Evolutionary conservation across 2,329 filamentous ascomycete genomes (phyloP), one percentile per base, ranked within the genome.

Genomic region (Ceratocystis variospora): DNA sequence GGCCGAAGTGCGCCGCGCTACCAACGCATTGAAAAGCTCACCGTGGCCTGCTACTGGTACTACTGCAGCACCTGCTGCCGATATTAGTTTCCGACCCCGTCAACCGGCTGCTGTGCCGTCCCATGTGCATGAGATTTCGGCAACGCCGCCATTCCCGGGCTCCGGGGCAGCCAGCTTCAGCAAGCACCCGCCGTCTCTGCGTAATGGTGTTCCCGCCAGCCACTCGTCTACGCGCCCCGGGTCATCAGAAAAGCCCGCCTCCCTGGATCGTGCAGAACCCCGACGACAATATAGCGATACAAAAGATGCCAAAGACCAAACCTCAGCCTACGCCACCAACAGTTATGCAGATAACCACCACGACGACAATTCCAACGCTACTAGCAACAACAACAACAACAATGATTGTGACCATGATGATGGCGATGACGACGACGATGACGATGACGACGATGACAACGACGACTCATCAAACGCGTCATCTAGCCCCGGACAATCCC

Each of bases 1-100:
- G 70, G 91, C 89, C 22, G 91, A 96, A 76, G 90, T 97, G 79
- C 85, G 89, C 69, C 94, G 87, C 73, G 84, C 87, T 55, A 84
- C 82, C 2, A 81, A 81, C 5, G 79, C 80, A 2, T 80, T 79
- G 25, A 80, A 81, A 64, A 81, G 81, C 66, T 84, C 84, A 2
- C 76, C 79, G 19, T 61, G 44, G 7, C 79, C 80, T 1, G 80
- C 82, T 1, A 85, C 85, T 1, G 83, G 85, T 1, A 72, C 81
- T 17, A 83, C 81, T 17, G 79, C 85, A 1, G 83, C 85, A 1
- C 72, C 81, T 17, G 83, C 81, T 17, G 79, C 28, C 5, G 64
- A 66, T 6, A 22, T 45, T 25, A 15, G 10, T 6, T 31, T 57
- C 45, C 64, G 64, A 80, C 41, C 74, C 78, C 66, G 82, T 79